These are phyloP conservation scores for Bretschneidera sinensis DNA, from an alignment of 345 rosid genomes.

Conservation along the genomic window DNA sequence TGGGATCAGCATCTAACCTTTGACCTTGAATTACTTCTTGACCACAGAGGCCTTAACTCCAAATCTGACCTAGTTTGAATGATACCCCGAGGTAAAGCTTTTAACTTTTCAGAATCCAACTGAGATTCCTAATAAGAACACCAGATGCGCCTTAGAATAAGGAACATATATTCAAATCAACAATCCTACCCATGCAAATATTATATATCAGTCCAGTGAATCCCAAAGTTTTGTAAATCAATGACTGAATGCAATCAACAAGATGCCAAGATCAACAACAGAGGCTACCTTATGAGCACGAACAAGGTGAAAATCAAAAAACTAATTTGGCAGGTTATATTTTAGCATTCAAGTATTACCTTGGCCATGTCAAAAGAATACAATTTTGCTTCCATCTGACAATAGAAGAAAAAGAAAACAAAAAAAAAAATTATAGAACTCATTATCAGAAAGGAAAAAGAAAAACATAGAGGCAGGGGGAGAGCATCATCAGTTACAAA, in stretches of 20 bases:
- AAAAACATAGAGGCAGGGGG: neutral
- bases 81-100: conserved; percentile 69
- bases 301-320: neutral
- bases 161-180: neutral
- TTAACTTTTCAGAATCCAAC: conserved; percentile 38
- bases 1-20: conserved; percentile 47
- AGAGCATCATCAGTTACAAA: no score
- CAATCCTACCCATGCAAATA: neutral
- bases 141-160: conserved; percentile 11
- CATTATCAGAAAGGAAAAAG: neutral
- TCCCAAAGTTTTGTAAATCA: neutral
- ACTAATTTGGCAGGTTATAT: neutral
- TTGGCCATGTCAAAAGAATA: conserved; percentile 52
- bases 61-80: conserved; percentile 69
- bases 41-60: conserved; percentile 93
- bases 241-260: neutral
- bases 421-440: conserved; percentile 11
- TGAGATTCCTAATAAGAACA: conserved; percentile 42
- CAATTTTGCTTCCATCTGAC: conserved; percentile 64
- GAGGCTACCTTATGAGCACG: neutral
- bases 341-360: conserved; percentile 29
- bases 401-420: conserved; percentile 13
- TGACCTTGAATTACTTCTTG: conserved; percentile 54
- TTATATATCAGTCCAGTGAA: neutral
- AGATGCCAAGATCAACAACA: neutral